Conservation (phyloP, 2,329 filamentous ascomycete species). For the Blastomyces gilchristii region DNA sequence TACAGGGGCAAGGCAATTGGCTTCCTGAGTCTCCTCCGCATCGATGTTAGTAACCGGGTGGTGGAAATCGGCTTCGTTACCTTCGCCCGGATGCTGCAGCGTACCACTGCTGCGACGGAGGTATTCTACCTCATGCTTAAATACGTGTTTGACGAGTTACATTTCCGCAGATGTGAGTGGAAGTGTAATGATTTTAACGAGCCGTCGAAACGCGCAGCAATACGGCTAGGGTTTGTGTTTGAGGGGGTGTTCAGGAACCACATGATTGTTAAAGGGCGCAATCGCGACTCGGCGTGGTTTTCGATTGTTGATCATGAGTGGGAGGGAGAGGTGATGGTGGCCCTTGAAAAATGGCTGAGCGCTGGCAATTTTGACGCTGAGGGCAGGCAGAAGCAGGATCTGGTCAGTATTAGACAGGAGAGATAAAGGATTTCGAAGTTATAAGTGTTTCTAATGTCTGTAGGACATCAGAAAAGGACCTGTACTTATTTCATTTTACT, state of each 20-base stretch:
- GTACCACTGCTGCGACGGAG: slow-evolving; percentile 49
- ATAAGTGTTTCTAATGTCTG: too few species aligned
- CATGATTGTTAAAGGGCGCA: slow-evolving; percentile 48
- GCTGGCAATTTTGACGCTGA: slow-evolving; percentile 46
- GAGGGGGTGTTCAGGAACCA: slow-evolving; percentile 55
- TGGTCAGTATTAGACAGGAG: slow-evolving; percentile 30
- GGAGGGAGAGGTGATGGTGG: slow-evolving; percentile 35
- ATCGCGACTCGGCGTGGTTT: slow-evolving; percentile 52
- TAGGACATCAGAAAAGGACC: too few species aligned
- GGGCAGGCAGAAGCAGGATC: slow-evolving; percentile 41
- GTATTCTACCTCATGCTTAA: slow-evolving; percentile 47
- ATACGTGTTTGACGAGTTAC: slow-evolving; percentile 45
- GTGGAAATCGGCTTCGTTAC: slow-evolving; percentile 51
- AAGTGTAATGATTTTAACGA: slow-evolving; percentile 51
- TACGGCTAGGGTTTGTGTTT: slow-evolving; percentile 47
- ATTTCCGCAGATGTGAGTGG: slow-evolving; percentile 53
- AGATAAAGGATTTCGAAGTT: neutral
- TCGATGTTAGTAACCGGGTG: slow-evolving; percentile 39
- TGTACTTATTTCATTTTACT: too few species aligned
- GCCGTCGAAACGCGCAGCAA: slow-evolving; percentile 45
- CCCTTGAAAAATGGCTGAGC: slow-evolving; percentile 46
- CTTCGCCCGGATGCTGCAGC: slow-evolving; percentile 42
- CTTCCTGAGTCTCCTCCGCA: slow-evolving; percentile 36
- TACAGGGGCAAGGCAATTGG: slow-evolving; percentile 32
- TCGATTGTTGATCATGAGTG: slow-evolving; percentile 52